phyloP scores from a whole-genome alignment of 225 moss, liverwort and hornwort species.

The Lunularia cruciata region DNA sequence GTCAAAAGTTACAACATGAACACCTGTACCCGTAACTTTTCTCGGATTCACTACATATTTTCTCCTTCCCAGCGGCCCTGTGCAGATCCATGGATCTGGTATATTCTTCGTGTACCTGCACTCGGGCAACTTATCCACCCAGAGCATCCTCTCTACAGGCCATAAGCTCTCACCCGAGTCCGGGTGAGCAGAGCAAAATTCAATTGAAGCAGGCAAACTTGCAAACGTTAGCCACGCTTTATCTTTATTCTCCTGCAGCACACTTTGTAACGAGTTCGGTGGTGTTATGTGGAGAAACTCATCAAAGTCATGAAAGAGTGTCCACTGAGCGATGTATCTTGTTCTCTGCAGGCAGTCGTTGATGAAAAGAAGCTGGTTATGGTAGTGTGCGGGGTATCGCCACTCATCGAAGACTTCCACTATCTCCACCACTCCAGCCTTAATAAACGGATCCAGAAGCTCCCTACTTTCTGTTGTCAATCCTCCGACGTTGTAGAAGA shows the following conservation, averaged over 20 bases:
- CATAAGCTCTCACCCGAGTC: conserved; percentile 1
- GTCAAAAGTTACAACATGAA: conserved; percentile 39
- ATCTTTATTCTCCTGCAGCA: conserved; percentile 39
- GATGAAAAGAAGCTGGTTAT: conserved; percentile 50
- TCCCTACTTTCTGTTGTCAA: conserved; percentile 35
- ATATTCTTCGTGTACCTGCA: conserved; percentile 27
- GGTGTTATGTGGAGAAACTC: conserved; percentile 50
- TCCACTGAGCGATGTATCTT: conserved; percentile 43
- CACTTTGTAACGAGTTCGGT: conserved; percentile 38
- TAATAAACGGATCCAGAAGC: conserved; percentile 44
- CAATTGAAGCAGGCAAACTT: conserved; percentile 44
- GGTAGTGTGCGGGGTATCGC: conserved; percentile 49
- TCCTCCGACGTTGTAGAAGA: conserved; percentile 64
- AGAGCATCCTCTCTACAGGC: conserved; percentile 54
- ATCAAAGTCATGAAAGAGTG: conserved; percentile 62
- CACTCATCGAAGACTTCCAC: conserved; percentile 23
- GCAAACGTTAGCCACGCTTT: conserved; percentile 51
- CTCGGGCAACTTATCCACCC: conserved; percentile 44
- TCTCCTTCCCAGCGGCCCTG: conserved; percentile 37
- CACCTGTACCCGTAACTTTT: conserved; percentile 39
- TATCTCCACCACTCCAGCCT: conserved; percentile 47
- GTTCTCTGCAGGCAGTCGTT: conserved; percentile 62
- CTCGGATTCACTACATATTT: conserved; percentile 57
- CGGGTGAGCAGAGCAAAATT: conserved; percentile 24
- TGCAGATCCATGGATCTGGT: conserved; percentile 49